phyloP scores from a whole-genome alignment of 2,329 filamentous ascomycete species.

The Cladosporium phlei region DNA sequence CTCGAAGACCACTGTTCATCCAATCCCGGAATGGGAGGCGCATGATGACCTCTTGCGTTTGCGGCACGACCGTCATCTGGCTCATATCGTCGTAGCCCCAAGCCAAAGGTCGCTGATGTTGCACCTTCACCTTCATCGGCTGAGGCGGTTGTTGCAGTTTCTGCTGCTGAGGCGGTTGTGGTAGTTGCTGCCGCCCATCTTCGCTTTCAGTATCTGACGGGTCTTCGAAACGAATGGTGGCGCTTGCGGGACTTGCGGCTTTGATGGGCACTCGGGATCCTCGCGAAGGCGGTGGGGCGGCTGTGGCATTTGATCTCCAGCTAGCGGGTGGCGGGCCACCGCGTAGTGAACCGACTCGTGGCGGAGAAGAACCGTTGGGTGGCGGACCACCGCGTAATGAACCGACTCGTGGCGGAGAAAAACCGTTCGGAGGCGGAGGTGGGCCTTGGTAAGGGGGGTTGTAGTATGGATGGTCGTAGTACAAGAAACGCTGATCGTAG shows the following conservation, averaged over 20 bases:
- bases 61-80: constrained; percentile 1
- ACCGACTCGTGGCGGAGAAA: no score
- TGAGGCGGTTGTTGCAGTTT: constrained; percentile 14
- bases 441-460: constrained; percentile 23
- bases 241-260: no score
- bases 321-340: constrained; percentile 18
- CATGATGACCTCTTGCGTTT: constrained; percentile 29
- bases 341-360: no score
- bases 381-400: neutral
- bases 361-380: neutral
- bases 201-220: constrained; percentile 23
- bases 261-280: neutral
- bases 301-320: constrained; percentile 12
- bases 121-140: constrained; percentile 12
- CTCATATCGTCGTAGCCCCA: neutral
- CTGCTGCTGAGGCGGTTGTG: constrained; percentile 14
- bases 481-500: constrained; percentile 23
- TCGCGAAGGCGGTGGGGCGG: constrained; percentile 6
- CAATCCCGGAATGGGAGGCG: constrained; percentile 28
- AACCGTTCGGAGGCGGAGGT: constrained; percentile 4
- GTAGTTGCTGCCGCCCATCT: constrained; percentile 13
- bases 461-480: constrained; percentile 24
- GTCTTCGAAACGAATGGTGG: constrained; percentile 12
- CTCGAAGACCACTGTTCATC: constrained; percentile 29
- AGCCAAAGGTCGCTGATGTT: constrained; percentile 1